Evolutionary conservation across 228 moss, liverwort and hornwort species (phyloP).

Genomic region (Sphagnum magellanicum): DNA sequence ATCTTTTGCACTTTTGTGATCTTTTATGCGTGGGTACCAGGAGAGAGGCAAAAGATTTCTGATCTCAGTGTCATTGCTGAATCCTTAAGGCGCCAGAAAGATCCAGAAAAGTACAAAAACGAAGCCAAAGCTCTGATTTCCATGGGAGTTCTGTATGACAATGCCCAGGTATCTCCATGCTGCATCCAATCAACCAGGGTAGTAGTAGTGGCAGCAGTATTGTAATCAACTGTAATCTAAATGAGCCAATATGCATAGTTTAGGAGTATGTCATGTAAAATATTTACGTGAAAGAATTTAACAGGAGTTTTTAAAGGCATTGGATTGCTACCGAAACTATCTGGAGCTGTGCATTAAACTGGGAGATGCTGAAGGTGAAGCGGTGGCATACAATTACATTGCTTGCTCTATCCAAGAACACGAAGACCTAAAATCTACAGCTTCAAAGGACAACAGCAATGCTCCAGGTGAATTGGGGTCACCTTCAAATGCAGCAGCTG

Average conservation of each 20-base stretch:
- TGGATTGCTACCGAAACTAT: constrained; percentile 56
- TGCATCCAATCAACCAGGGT: no score
- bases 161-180: constrained; percentile 46
- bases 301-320: constrained; percentile 68
- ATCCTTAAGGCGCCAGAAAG: constrained; percentile 60
- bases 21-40: constrained; percentile 11
- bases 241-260: no score
- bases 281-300: no score
- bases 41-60: constrained; percentile 48
- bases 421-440: constrained; percentile 55
- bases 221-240: no score
- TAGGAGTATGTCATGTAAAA: no score
- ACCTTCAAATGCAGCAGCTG: no score
- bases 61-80: constrained; percentile 58
- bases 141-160: constrained; percentile 86
- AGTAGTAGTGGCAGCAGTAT: no score
- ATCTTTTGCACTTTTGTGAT: no score
- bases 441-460: not conserved
- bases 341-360: constrained; percentile 44
- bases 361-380: constrained; percentile 58
- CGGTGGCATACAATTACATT: constrained; percentile 67
- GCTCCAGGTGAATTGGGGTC: not conserved
- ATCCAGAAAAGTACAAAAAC: constrained; percentile 73
- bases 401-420: constrained; percentile 84
- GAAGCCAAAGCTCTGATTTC: constrained; percentile 71